Conservation (phyloP, 1,139 yeast genomes). For the Wickerhamomyces sp. region DNA sequence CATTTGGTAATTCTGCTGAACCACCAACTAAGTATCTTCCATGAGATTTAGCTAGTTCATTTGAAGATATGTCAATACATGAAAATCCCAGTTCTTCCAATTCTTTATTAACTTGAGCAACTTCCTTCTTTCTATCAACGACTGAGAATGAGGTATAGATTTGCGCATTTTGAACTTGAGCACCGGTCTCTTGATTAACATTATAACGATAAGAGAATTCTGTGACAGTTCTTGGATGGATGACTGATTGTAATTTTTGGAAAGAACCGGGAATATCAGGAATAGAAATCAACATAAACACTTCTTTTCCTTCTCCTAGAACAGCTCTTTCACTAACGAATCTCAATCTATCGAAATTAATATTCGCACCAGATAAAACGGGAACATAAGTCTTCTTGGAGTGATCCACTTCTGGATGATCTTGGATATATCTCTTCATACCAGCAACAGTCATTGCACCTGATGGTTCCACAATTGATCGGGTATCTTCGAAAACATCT, state of each 20-base stretch:
- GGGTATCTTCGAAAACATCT: slow-evolving; percentile 92
- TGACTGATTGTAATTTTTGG: slow-evolving; percentile 62
- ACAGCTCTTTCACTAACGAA: slow-evolving; percentile 98
- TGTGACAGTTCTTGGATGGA: slow-evolving; percentile 85
- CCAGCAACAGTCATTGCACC: slow-evolving; percentile 98
- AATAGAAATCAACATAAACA: slow-evolving; percentile 80
- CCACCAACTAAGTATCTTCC: slow-evolving; percentile 97
- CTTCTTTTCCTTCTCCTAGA: slow-evolving; percentile 96
- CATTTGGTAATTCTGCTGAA: slow-evolving; percentile 60
- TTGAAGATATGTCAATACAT: slow-evolving; percentile 81
- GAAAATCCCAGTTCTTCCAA: slow-evolving; percentile 49
- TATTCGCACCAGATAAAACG: slow-evolving; percentile 90
- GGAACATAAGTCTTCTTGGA: slow-evolving; percentile 74
- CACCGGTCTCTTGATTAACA: slow-evolving; percentile 30
- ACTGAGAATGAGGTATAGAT: slow-evolving; percentile 88
- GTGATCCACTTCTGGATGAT: slow-evolving; percentile 67
- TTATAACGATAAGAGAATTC: slow-evolving; percentile 86
- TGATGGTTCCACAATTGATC: slow-evolving; percentile 92
- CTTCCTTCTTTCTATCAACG: slow-evolving; percentile 58
- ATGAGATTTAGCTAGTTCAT: slow-evolving; percentile 92
- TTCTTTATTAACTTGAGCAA: slow-evolving; percentile 38
- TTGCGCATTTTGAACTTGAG: slow-evolving; percentile 47
- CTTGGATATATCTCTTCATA: slow-evolving; percentile 68
- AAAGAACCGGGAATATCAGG: slow-evolving; percentile 94
- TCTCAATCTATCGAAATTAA: slow-evolving; percentile 94